These are phyloP conservation scores for Candida tunisiensis DNA, from an alignment of 1,139 yeast species.

Conservation along the genomic window DNA sequence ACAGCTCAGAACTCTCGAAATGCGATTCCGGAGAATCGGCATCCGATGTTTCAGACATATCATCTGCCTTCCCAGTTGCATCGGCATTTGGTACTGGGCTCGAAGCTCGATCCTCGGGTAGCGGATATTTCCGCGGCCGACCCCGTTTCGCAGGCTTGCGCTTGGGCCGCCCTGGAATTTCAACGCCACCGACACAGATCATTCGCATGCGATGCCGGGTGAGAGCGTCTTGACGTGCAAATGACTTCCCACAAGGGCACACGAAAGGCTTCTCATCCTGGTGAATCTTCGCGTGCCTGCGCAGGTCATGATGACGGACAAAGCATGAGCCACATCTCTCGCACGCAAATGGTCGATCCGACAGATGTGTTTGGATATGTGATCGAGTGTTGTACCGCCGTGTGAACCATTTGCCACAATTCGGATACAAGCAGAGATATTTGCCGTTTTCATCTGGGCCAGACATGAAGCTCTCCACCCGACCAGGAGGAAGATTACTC, in stretches of 20 bases:
- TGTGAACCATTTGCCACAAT: slow-evolving; percentile 73
- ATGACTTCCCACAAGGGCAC: slow-evolving; percentile 88
- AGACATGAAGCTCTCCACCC: slow-evolving; percentile 64
- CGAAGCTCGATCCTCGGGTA: slow-evolving; percentile 1
- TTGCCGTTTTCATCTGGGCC: slow-evolving; percentile 56
- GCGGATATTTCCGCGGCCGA: slow-evolving; percentile 12
- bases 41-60: not conserved
- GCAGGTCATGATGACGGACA: slow-evolving; percentile 84
- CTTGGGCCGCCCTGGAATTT: slow-evolving; percentile 19
- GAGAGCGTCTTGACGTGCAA: slow-evolving; percentile 79
- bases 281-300: slow-evolving; percentile 83
- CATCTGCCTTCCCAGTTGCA: not conserved
- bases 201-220: slow-evolving; percentile 64
- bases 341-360: slow-evolving; percentile 76
- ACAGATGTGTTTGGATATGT: slow-evolving; percentile 90
- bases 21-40: slow-evolving; percentile 4
- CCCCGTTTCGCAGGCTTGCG: slow-evolving; percentile 15
- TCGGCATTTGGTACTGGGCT: not conserved
- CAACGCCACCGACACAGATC: slow-evolving; percentile 60
- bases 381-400: slow-evolving; percentile 90
- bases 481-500: slow-evolving; percentile 79
- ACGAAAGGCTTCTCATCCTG: slow-evolving; percentile 45
- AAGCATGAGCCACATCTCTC: slow-evolving; percentile 43
- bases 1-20: not conserved
- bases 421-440: slow-evolving; percentile 59